These are phyloP conservation scores for Capsaspora owczarzaki DNA, from an alignment of 78 protist genomes.

Conservation along the genomic window DNA sequence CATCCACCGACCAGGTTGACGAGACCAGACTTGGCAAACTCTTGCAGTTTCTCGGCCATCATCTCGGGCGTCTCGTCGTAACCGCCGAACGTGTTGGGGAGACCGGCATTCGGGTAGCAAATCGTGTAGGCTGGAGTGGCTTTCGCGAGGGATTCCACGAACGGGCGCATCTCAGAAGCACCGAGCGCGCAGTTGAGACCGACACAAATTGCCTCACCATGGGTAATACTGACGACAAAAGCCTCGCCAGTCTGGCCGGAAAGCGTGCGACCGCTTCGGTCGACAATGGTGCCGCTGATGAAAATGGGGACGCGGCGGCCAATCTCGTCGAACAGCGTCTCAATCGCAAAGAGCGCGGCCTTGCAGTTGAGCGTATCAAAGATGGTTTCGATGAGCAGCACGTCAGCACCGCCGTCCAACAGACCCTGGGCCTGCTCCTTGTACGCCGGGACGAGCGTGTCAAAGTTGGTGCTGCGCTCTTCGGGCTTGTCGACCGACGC, in stretches of 20 bases:
- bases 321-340: slow-evolving; percentile 59
- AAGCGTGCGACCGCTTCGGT: slow-evolving; percentile 87
- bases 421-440: slow-evolving; percentile 69
- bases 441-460: slow-evolving; percentile 85
- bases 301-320: slow-evolving; percentile 22
- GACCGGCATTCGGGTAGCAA: slow-evolving; percentile 93
- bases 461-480: slow-evolving; percentile 75
- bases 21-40: slow-evolving; percentile 66
- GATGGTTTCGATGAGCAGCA: slow-evolving; percentile 95
- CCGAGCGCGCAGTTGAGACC: slow-evolving; percentile 98
- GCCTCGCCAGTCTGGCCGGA: slow-evolving; percentile 96
- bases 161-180: slow-evolving; percentile 84
- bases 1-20: slow-evolving; percentile 92
- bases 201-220: slow-evolving; percentile 48
- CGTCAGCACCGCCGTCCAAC: slow-evolving; percentile 90
- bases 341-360: slow-evolving; percentile 88
- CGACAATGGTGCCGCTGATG: slow-evolving; percentile 93
- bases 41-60: slow-evolving; percentile 56
- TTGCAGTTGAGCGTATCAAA: slow-evolving; percentile 97
- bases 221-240: slow-evolving; percentile 67
- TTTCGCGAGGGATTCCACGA: slow-evolving; percentile 52
- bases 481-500: slow-evolving; percentile 89
- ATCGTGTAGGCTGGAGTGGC: slow-evolving; percentile 6
- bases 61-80: slow-evolving; percentile 85
- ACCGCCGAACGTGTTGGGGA: slow-evolving; percentile 94